Evolutionary conservation across 805 yeast species (phyloP).

Genomic region (Suhomyces xylopsoci): DNA sequence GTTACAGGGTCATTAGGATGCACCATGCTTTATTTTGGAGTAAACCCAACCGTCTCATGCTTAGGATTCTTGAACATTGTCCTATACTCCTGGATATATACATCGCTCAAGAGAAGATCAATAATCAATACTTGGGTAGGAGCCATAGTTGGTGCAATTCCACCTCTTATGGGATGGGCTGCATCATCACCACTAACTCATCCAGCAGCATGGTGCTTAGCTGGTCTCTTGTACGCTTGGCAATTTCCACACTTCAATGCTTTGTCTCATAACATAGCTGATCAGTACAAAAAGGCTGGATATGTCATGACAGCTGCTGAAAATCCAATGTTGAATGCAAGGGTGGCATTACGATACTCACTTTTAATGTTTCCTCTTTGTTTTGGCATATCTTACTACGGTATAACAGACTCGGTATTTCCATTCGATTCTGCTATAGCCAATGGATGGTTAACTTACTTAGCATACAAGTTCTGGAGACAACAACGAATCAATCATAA

Average conservation of each 20-base stretch:
- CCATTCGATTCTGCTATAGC: conserved; percentile 76
- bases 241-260: conserved; percentile 98
- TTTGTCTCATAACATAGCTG: conserved; percentile 79
- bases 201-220: conserved; percentile 95
- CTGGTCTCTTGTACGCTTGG: conserved; percentile 91
- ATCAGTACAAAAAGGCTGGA: conserved; percentile 89
- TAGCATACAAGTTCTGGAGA: conserved; percentile 80
- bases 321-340: conserved; percentile 85
- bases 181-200: conserved; percentile 68
- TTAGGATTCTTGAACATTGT: conserved; percentile 80
- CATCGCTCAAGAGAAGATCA: conserved; percentile 80
- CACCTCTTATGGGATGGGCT: conserved; percentile 99
- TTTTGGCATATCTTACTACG: conserved; percentile 71
- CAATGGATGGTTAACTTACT: conserved; percentile 81
- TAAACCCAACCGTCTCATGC: conserved; percentile 77
- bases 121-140: conserved; percentile 98
- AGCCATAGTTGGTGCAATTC: conserved; percentile 97
- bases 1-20: conserved; percentile 71
- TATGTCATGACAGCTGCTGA: conserved; percentile 97
- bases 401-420: conserved; percentile 79
- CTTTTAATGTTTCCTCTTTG: conserved; percentile 93
- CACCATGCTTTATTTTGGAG: conserved; percentile 67
- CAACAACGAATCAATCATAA: conserved; percentile 69
- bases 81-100: conserved; percentile 86
- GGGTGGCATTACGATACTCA: conserved; percentile 89